Conservation (phyloP, 2,329 filamentous ascomycete species). For the Cercospora berteroae region DNA sequence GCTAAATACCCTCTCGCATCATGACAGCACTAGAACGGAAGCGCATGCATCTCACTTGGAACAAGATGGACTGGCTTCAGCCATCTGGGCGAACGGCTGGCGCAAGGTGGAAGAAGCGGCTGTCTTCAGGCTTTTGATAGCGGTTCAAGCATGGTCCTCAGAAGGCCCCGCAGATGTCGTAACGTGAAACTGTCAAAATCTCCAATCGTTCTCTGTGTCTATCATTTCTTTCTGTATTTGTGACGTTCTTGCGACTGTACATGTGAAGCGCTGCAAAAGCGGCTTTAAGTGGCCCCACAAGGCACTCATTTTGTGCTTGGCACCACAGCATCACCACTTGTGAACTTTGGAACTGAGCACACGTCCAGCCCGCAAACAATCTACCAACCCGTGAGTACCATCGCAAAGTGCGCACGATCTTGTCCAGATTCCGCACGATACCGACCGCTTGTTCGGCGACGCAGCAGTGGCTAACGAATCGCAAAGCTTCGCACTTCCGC, state of each 20-base stretch:
- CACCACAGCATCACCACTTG: neutral
- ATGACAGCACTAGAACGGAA: slow-evolving; percentile 19
- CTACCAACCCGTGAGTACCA: neutral
- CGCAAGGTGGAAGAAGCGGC: slow-evolving; percentile 28
- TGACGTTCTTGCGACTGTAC: neutral
- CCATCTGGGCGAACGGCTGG: slow-evolving; percentile 21
- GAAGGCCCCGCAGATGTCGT: slow-evolving; percentile 18
- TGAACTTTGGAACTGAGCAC: slow-evolving; percentile 1
- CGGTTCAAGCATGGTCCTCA: slow-evolving; percentile 27
- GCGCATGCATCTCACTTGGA: slow-evolving; percentile 15
- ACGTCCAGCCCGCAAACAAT: neutral
- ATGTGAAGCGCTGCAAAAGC: neutral
- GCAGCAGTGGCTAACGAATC: neutral
- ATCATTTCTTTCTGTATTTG: neutral
- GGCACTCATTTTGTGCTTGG: slow-evolving; percentile 4
- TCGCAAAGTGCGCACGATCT: neutral
- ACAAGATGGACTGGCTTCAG: slow-evolving; percentile 9
- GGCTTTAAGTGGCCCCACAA: slow-evolving; percentile 1
- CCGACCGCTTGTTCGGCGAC: neutral
- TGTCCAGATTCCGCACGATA: neutral
- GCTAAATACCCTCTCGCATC: slow-evolving; percentile 21
- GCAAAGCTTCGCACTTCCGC: slow-evolving; percentile 8
- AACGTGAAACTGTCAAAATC: slow-evolving; percentile 20
- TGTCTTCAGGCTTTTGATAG: slow-evolving; percentile 30
- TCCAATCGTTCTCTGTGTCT: neutral